Evolutionary conservation across 2,329 filamentous ascomycete genomes (phyloP).

Genomic region (Cytospora piceae): DNA sequence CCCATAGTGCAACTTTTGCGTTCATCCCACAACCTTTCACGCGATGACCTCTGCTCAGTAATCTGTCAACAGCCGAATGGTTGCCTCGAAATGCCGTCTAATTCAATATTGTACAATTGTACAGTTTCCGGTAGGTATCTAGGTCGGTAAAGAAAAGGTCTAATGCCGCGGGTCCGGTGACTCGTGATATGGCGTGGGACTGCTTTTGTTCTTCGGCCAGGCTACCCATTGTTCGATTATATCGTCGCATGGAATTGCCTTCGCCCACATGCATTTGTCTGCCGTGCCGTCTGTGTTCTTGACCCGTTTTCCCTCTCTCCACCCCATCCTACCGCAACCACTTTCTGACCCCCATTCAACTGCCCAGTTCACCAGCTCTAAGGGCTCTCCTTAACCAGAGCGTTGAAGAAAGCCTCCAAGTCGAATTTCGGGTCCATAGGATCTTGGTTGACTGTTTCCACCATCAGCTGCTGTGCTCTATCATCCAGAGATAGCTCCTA

Average conservation of each 20-base stretch:
- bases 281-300: slow-evolving; percentile 16
- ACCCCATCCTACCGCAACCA: slow-evolving; percentile 22
- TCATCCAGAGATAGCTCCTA: slow-evolving; percentile 31
- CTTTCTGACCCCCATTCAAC: slow-evolving; percentile 32
- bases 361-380: slow-evolving; percentile 40
- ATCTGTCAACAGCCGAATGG: not conserved
- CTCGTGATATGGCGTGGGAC: slow-evolving; percentile 22
- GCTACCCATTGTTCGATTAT: slow-evolving; percentile 19
- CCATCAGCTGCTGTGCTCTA: slow-evolving; percentile 33
- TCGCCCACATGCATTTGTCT: slow-evolving; percentile 16
- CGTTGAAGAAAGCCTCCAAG: slow-evolving; percentile 79
- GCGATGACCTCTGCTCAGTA: not conserved
- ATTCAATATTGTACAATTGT: slow-evolving; percentile 60
- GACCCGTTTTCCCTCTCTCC: slow-evolving; percentile 32
- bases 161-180: slow-evolving; percentile 51
- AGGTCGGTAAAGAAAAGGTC: slow-evolving; percentile 50
- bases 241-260: slow-evolving; percentile 23
- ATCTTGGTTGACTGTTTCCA: slow-evolving; percentile 51
- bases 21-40: not conserved
- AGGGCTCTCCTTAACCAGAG: slow-evolving; percentile 59
- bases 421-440: slow-evolving; percentile 89
- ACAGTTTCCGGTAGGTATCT: slow-evolving; percentile 42
- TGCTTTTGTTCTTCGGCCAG: slow-evolving; percentile 27
- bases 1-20: not conserved
- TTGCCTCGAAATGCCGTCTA: slow-evolving; percentile 43